Evolutionary conservation across 257 asterid species (phyloP).

Genomic region (Voacanga thouarsii): DNA sequence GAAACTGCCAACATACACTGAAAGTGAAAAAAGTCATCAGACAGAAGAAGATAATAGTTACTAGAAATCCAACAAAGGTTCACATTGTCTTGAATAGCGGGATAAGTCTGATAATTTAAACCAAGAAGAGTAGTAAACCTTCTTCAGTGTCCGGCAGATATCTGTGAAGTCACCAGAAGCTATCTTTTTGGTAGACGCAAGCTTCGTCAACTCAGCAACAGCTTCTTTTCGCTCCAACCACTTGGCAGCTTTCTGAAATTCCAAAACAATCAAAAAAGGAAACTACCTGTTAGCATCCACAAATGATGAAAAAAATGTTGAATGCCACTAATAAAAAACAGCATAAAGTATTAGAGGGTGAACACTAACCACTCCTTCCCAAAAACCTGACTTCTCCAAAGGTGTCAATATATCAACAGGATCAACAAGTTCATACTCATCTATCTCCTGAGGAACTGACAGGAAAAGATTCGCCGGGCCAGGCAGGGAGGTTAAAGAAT

Average conservation of each 20-base stretch:
- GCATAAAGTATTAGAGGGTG: constrained; percentile 8
- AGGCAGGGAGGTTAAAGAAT: constrained; percentile 18
- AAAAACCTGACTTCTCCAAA: constrained; percentile 95
- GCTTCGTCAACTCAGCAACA: constrained; percentile 91
- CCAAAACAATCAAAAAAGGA: constrained; percentile 18
- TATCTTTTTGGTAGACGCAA: constrained; percentile 89
- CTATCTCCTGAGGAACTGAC: constrained; percentile 93
- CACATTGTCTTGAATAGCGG: background rate
- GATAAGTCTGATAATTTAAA: background rate
- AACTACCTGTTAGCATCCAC: constrained; percentile 8
- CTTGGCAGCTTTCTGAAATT: constrained; percentile 88
- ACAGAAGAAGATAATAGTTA: background rate
- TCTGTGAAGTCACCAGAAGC: constrained; percentile 98
- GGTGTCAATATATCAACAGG: constrained; percentile 96
- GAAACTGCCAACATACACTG: background rate
- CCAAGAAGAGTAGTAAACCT: constrained; percentile 41
- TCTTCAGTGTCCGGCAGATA: constrained; percentile 89
- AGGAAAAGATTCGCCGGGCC: constrained; percentile 33
- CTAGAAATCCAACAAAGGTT: background rate
- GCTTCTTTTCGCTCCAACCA: constrained; percentile 99
- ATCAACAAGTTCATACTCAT: constrained; percentile 97
- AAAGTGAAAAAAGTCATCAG: background rate
- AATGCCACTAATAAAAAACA: constrained; percentile 6
- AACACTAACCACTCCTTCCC: constrained; percentile 95
- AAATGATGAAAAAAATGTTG: constrained; percentile 13